A percentile compares a stretch with the other conserved stretches of the same genome.
phyloP scores from a whole-genome alignment of 495 filamentous ascomycete species.

The Aspergillus affinis region DNA sequence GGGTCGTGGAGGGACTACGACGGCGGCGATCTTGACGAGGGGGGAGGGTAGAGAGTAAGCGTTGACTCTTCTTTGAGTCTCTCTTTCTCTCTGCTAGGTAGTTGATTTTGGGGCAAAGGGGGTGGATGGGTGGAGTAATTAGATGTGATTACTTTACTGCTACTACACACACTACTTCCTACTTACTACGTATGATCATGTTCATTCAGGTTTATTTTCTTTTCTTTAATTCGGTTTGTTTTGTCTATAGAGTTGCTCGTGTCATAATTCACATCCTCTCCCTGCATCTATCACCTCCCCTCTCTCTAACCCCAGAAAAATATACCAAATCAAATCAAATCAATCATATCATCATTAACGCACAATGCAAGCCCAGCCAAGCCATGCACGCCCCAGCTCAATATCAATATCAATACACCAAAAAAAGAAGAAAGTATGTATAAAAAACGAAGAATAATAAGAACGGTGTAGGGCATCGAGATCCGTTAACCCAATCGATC shows the following conservation, averaged over 20 bases:
- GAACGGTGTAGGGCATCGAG: constrained; percentile 14
- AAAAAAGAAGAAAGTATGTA: background rate
- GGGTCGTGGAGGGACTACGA: constrained; percentile 72
- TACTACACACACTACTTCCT: background rate
- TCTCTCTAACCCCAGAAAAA: too few species aligned
- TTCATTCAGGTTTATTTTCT: background rate
- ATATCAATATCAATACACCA: too few species aligned
- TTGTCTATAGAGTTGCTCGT: background rate
- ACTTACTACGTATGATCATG: background rate
- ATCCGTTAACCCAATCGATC: constrained; percentile 67
- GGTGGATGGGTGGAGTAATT: background rate
- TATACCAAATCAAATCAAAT: too few species aligned
- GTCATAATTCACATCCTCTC: too few species aligned
- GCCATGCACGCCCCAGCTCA: background rate
- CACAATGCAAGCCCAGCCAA: background rate
- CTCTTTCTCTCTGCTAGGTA: background rate
- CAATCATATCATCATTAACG: background rate
- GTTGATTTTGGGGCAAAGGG: background rate
- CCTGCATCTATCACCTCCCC: too few species aligned
- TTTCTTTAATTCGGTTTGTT: too few species aligned
- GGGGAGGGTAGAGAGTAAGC: constrained; percentile 45
- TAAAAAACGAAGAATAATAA: constrained; percentile 22
- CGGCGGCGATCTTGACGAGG: constrained; percentile 74
- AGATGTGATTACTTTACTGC: background rate
- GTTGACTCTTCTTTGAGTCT: background rate